Conservation (phyloP, 139 green algal genomes). For the Dunaliella primolecta region DNA sequence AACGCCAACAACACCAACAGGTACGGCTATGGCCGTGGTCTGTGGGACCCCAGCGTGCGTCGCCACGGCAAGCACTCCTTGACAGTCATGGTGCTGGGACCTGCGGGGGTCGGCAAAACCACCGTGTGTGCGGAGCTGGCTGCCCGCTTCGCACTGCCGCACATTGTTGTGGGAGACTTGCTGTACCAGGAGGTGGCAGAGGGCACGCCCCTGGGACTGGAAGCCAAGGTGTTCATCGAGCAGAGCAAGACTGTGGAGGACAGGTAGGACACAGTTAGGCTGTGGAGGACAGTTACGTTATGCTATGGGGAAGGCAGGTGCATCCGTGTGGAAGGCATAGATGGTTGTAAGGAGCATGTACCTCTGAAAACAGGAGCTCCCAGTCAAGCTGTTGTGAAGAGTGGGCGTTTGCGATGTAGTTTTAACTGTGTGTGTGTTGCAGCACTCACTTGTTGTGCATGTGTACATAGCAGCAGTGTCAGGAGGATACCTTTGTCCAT, state of each 20-base stretch:
- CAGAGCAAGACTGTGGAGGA: conserved; percentile 65
- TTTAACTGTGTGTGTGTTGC: no score
- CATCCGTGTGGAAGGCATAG: no score
- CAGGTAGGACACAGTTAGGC: conserved; percentile 6
- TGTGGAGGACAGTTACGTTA: neutral
- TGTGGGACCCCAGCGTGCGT: conserved; percentile 60
- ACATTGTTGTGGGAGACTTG: conserved; percentile 61
- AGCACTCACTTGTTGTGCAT: no score
- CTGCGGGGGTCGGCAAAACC: conserved; percentile 64
- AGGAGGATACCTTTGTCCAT: no score
- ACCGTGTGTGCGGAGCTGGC: conserved; percentile 48
- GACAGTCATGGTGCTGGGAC: conserved; percentile 61
- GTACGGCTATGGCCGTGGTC: conserved; percentile 58
- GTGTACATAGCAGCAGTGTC: no score
- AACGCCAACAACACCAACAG: no score
- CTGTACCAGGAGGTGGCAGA: conserved; percentile 56
- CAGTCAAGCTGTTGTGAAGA: no score
- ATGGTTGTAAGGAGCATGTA: no score
- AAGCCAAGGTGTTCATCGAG: conserved; percentile 68
- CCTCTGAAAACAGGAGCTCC: no score
- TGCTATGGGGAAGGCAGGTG: no score
- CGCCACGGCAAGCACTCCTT: conserved; percentile 57
- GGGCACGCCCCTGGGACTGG: conserved; percentile 48
- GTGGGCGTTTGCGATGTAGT: no score
- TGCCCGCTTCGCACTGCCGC: conserved; percentile 40